Evolutionary conservation across 768 basidiomycete species (phyloP).

Genomic region (Leccinellum rugosiceps): DNA sequence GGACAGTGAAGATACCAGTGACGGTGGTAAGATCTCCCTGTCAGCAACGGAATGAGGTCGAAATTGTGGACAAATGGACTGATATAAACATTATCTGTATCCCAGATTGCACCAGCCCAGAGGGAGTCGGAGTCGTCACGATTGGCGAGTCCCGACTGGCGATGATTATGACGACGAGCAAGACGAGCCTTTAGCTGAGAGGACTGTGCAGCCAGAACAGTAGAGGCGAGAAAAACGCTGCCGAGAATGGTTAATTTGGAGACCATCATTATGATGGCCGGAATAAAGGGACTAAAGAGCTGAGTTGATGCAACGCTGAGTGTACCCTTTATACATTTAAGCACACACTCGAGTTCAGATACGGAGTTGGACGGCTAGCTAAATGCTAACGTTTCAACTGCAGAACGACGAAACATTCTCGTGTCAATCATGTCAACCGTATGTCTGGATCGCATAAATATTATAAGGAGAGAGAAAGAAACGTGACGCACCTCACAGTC

Average conservation of each 20-base stretch:
- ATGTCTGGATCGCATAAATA: neutral
- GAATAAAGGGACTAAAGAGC: neutral
- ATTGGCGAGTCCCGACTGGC: conserved; percentile 11
- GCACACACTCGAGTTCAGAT: neutral
- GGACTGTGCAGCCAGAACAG: conserved; percentile 13
- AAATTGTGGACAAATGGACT: neutral
- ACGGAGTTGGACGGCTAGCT: neutral
- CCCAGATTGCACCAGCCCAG: conserved; percentile 22
- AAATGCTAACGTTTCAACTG: neutral
- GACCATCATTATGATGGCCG: conserved; percentile 9
- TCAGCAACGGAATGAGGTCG: neutral
- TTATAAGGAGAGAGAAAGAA: neutral
- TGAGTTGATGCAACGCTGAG: neutral
- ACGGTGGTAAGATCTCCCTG: conserved; percentile 11
- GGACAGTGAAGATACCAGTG: conserved; percentile 10
- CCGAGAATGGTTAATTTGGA: conserved; percentile 14
- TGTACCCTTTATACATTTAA: neutral
- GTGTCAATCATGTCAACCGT: neutral
- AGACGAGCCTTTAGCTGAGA: conserved; percentile 12
- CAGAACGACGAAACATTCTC: neutral
- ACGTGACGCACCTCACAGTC: neutral
- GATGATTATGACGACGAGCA: conserved; percentile 12
- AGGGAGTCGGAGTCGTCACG: neutral
- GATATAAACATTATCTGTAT: conserved; percentile 5
- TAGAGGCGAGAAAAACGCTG: conserved; percentile 19